Conservation (phyloP, 768 basidiomycete genomes). For the Pleurotus tuber-regium region DNA sequence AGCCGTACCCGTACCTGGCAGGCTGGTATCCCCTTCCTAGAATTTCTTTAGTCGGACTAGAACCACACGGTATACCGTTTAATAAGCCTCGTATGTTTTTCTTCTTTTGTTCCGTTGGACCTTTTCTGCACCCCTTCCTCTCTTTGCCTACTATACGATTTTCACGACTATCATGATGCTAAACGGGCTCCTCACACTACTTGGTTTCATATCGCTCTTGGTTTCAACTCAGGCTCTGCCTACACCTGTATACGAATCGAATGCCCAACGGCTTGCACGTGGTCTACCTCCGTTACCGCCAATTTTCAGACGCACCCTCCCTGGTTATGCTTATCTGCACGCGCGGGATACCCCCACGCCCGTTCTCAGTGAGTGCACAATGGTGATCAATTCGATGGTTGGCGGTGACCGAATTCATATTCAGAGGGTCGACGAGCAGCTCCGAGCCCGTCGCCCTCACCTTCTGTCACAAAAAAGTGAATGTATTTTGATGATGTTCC, state of each 20-base stretch:
- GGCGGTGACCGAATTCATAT: neutral
- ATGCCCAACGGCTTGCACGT: constrained; percentile 42
- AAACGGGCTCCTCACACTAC: neutral
- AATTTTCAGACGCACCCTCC: constrained; percentile 28
- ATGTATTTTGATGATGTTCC: too few relatives aligned
- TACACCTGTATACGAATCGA: constrained; percentile 26
- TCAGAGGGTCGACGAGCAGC: constrained; percentile 6
- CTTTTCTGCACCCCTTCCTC: neutral
- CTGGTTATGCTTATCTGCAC: constrained; percentile 18
- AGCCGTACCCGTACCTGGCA: constrained; percentile 5
- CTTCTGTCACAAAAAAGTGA: constrained; percentile 21
- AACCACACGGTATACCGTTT: neutral
- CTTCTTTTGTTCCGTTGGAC: neutral
- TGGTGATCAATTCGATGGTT: too few relatives aligned
- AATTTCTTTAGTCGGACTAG: constrained; percentile 1
- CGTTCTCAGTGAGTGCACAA: constrained; percentile 23
- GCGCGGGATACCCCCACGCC: constrained; percentile 22
- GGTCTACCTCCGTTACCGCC: constrained; percentile 41
- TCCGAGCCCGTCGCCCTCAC: constrained; percentile 20
- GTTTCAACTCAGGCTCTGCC: neutral
- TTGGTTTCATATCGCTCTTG: neutral
- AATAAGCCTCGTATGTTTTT: neutral
- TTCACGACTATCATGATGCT: constrained; percentile 7
- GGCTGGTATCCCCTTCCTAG: neutral
- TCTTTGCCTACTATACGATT: neutral